Conservation (phyloP, 768 basidiomycete species). For the Hortiboletus campestris region DNA sequence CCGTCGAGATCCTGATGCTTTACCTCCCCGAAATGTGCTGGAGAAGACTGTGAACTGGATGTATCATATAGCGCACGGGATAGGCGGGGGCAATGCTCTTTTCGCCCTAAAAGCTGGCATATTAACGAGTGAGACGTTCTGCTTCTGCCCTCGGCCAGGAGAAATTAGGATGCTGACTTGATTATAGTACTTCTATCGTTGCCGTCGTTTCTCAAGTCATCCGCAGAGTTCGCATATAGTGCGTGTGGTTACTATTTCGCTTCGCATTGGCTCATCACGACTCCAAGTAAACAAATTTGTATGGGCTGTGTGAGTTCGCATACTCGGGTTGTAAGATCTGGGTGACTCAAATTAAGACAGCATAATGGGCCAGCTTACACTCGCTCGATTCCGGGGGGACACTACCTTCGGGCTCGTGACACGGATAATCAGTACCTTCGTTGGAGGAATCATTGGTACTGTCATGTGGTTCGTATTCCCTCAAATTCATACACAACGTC, state of each 20-base stretch:
- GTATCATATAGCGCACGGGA: constrained; percentile 38
- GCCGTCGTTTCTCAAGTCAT: constrained; percentile 54
- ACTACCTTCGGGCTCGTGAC: constrained; percentile 65
- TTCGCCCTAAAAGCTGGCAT: constrained; percentile 72
- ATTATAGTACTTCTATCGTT: constrained; percentile 52
- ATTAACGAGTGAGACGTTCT: constrained; percentile 47
- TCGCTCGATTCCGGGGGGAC: constrained; percentile 72
- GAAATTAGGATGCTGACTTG: not conserved
- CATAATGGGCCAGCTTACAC: constrained; percentile 73
- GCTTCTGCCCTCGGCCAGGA: not conserved
- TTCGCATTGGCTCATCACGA: constrained; percentile 4
- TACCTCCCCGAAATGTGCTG: constrained; percentile 62
- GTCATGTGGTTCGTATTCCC: constrained; percentile 56
- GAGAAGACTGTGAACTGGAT: constrained; percentile 50
- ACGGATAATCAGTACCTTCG: constrained; percentile 62
- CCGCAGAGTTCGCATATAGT: constrained; percentile 61
- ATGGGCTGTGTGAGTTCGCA: constrained; percentile 63
- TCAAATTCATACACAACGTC: not conserved
- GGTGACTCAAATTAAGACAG: constrained; percentile 31
- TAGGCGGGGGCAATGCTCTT: constrained; percentile 58
- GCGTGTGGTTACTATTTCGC: constrained; percentile 20
- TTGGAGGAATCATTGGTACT: constrained; percentile 61
- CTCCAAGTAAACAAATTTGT: constrained; percentile 58
- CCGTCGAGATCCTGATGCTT: constrained; percentile 68
- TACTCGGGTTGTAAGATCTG: not conserved